Base-by-base conservation (phyloP, 2,329 filamentous ascomycete species). In the Alternaria triticina region DNA sequence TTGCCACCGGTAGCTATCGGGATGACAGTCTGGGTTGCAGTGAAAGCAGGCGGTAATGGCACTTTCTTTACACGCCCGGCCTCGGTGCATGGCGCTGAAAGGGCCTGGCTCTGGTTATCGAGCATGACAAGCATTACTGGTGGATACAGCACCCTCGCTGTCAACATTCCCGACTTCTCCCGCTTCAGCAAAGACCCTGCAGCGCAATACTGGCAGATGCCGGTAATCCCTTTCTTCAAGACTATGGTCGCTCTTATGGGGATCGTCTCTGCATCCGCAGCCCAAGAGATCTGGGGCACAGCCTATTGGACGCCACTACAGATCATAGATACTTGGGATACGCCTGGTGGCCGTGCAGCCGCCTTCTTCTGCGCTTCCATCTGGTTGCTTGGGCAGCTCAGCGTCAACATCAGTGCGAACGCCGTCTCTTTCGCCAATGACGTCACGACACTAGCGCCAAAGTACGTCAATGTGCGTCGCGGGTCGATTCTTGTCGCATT, bases 391-490 rank as follows among this genome's bases (percentile, higher is more conserved):
- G 70, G 57, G 5, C 66, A 70, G 28, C 56, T 76, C 15, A 58
- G 68, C 23, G 65, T 67, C 36, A 75, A 76, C 52, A 58, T 76
- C 11, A 65, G 59, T 25, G 71, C 74, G 7, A 76, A 72, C 45
- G 63, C 59, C n/a, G 65, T 75, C 7, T 68, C 67, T 5, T 63
- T 62, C 22, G 70, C 70, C 40, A 72, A 73, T 52, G 71, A 73
- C 44, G 45, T 69, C n/a, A 65, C 62, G 5, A 66, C 57, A 3
- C 51, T 73, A 5, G 58, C 46, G 8, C 71, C 71, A 9, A 70
- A 66, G 33, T 73, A 62, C 49, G 57, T 72, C 63, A 74, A 73
- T 25, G 64, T 76, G 11, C 61, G 70, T 3, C 64, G 74, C 5
- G 73, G 69, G 0, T 60, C 65, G 1, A 62, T 71, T 15, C 47